Base-by-base conservation (phyloP, 306 rosid genomes). In the Begonia fuchsioides region DNA sequence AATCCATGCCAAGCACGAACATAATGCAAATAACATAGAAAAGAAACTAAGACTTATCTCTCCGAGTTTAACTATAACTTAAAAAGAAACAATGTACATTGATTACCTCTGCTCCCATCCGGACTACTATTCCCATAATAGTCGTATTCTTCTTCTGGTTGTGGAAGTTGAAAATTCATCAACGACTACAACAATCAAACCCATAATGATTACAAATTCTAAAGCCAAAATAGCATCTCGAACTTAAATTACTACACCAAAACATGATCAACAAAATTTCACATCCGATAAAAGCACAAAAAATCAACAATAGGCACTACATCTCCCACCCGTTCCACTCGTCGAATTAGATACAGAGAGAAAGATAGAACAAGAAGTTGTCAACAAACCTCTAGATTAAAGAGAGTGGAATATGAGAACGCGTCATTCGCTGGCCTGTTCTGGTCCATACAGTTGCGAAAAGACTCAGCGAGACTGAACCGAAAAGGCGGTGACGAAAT, bases 51-150 rank as follows among this genome's bases (percentile, higher is more conserved):
- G 15, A 32, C 50, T 16, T 13, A 50, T 39, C 52, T 49, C 32
- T 53, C n/a, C 16, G 56, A 58, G 50, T 61, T 55, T 32, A 48
- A 48, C 43, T 44, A 44, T 15, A 46, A 2, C 14, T 8, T 13
- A 41, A 44, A 66, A 26, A 6, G 53, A 46, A 39, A 55, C 19
- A 17, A 69, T 69, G 70, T 67, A 82, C 98, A 92, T 82, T 75
- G 93, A 68, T 75, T 85, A 63, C 72, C 85, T 76, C 93, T 82
- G 83, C 98, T 92, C 81, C 85, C 98, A 68, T 85, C 98, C 87
- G 85, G 96, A 75, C 96, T 92, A 71, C 96, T 92, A 73, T 85
- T 82, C 35, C 75, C 98, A 67, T 82, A 82, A 64, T 92, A 85
- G 73, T 86, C 86, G 64, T 82, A 85, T 57, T 68, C 95, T 77